These are phyloP conservation scores for Boletus sensibilis DNA, from an alignment of 768 basidiomycete species.

Conservation along the genomic window DNA sequence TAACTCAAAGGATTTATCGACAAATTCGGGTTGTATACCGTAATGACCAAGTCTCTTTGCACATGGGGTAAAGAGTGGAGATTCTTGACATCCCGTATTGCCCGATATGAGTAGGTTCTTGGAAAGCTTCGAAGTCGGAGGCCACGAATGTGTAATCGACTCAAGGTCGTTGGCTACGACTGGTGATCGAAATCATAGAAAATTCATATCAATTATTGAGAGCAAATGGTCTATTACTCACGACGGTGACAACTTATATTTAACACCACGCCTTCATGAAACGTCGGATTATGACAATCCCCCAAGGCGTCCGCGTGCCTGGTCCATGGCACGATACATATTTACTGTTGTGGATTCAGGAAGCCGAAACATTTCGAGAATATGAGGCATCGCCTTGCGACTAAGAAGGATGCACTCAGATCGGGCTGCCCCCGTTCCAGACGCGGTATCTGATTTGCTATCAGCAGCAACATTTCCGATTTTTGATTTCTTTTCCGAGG, in stretches of 20 bases:
- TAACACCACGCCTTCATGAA: background rate
- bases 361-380: slow-evolving; percentile 48
- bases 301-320: slow-evolving; percentile 40
- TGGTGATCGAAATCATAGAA: background rate
- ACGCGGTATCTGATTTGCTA: slow-evolving; percentile 1
- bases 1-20: background rate
- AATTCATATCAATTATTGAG: slow-evolving; percentile 5
- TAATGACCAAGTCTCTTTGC: background rate
- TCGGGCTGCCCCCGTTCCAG: slow-evolving; percentile 1
- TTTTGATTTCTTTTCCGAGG: slow-evolving; percentile 9
- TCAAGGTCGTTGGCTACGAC: slow-evolving; percentile 5
- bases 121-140: background rate
- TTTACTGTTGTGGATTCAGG: slow-evolving; percentile 45
- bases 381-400: slow-evolving; percentile 51
- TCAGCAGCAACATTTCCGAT: background rate
- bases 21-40: background rate
- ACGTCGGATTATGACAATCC: slow-evolving; percentile 4
- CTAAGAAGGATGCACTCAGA: slow-evolving; percentile 45
- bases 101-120: background rate
- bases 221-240: slow-evolving; percentile 16
- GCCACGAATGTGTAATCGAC: slow-evolving; percentile 3
- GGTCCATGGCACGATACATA: slow-evolving; percentile 64
- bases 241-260: background rate
- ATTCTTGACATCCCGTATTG: background rate
- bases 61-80: background rate